Base-by-base conservation (phyloP, 257 asterid genomes). In the Primulina tabacum region DNA sequence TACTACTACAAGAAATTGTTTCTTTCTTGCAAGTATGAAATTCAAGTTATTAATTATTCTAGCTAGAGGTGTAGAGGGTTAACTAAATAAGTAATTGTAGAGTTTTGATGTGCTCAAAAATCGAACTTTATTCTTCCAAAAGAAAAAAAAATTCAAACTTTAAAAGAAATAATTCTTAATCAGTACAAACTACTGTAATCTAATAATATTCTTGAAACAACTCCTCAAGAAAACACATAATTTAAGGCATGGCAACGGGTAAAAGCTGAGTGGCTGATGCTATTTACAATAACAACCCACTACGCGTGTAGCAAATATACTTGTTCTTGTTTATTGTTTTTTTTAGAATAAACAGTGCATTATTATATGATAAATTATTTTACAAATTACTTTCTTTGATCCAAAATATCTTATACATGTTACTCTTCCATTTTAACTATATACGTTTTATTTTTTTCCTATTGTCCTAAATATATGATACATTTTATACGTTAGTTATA, bases 231-330 rank as follows among this genome's bases (percentile, higher is more conserved):
- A 69, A 37, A 6, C 57, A 29, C 43, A 20, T 38, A 71, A 55
- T 64, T 76, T 69, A 10, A 63, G 75, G 77, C 81, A 72, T 76
- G 73, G 71, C 30, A 62, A 4, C n/a, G 70, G 67, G 73, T 60
- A 60, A 69, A 68, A 43, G 78, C 73, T 64, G 73, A 64, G 58
- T 29, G 5, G 14, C 65, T 57, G 58, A 53, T 64, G 60, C 16
- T 57, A 38, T 12, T 43, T 14, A 12, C 55, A 43, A 18, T 10
- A 10, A 43, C 21, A 50, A 16, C 57, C 57, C 57, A 50, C 56
- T 50, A 5, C 0, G 56, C 20, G 56, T 1, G n/a, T 43, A 12
- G n/a, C 20, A 7, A 34, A 34, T 34, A 34, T 34, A 1, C 38
- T 34, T 34, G 38, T 34, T 34, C 38, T 7, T 34, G 38, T 34